phyloP scores from a whole-genome alignment of 345 rosid genomes.

The Euphorbia pulcherrima region DNA sequence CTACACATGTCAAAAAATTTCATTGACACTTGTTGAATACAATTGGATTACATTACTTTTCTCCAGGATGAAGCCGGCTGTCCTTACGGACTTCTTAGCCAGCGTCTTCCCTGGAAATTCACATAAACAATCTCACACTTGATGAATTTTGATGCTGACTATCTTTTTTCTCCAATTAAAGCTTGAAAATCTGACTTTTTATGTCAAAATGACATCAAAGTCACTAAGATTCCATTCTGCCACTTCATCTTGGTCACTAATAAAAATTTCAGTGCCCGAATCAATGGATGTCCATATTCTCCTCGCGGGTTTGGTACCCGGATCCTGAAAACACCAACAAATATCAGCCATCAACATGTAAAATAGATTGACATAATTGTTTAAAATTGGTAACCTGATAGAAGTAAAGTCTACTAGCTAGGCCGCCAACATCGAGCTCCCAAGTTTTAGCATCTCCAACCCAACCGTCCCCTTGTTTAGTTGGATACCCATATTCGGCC shows the following conservation, averaged over 20 bases:
- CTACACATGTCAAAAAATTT: background rate
- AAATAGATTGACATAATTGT: background rate
- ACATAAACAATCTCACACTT: background rate
- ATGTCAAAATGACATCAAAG: slow-evolving; percentile 28
- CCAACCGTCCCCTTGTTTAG: slow-evolving; percentile 33
- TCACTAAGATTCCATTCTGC: slow-evolving; percentile 30
- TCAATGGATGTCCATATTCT: slow-evolving; percentile 32
- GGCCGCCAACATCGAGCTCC: slow-evolving; percentile 30
- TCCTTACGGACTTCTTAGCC: slow-evolving; percentile 19
- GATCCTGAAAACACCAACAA: slow-evolving; percentile 22
- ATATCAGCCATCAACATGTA: background rate
- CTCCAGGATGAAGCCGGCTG: background rate
- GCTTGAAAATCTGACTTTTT: background rate
- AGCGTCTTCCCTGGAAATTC: background rate
- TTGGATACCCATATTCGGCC: slow-evolving; percentile 32
- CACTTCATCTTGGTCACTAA: slow-evolving; percentile 23
- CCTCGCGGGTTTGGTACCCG: slow-evolving; percentile 28
- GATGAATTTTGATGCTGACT: background rate
- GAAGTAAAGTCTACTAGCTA: slow-evolving; percentile 31
- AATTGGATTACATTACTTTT: background rate
- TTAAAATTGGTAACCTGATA: slow-evolving; percentile 19
- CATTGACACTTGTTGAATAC: slow-evolving; percentile 1
- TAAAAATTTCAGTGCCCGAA: slow-evolving; percentile 31
- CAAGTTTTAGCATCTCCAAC: slow-evolving; percentile 30
- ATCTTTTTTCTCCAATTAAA: background rate